Evolutionary conservation across 148 eudicot genomes (phyloP).

Genomic region (Silene conica): DNA sequence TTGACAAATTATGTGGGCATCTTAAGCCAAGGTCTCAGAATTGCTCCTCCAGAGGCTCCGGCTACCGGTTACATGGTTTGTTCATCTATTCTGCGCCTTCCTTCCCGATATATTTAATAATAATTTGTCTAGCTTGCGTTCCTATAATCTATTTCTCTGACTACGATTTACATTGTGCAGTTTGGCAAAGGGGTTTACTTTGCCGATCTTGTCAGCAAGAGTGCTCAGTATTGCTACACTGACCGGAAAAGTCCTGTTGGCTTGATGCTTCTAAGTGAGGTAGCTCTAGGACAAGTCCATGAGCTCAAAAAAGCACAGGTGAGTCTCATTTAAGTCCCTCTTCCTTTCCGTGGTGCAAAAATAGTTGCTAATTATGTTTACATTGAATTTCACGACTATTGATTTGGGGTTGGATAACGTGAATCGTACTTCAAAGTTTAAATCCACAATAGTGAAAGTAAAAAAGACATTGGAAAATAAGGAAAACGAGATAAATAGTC

Average conservation of each 20-base stretch:
- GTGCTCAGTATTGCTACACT: slow-evolving; percentile 95
- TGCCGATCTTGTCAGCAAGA: slow-evolving; percentile 98
- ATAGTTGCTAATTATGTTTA: too few relatives aligned
- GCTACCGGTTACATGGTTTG: slow-evolving; percentile 96
- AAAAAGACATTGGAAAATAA: too few relatives aligned
- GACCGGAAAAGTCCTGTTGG: slow-evolving; percentile 86
- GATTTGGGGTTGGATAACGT: neutral
- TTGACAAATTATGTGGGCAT: slow-evolving; percentile 97
- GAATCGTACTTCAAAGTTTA: neutral
- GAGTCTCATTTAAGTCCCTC: slow-evolving; percentile 5
- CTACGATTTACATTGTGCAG: slow-evolving; percentile 34
- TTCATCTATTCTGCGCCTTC: slow-evolving; percentile 16
- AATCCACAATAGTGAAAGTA: too few relatives aligned
- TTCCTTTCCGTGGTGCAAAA: too few relatives aligned
- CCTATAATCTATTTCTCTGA: neutral
- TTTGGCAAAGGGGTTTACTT: slow-evolving; percentile 98
- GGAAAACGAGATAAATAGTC: neutral
- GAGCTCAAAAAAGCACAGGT: slow-evolving; percentile 84
- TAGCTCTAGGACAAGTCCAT: slow-evolving; percentile 82
- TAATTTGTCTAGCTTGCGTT: neutral
- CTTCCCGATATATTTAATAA: neutral
- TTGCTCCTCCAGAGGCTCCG: slow-evolving; percentile 99
- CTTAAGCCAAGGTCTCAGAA: slow-evolving; percentile 93
- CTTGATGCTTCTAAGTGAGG: slow-evolving; percentile 94
- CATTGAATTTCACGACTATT: too few relatives aligned